Evolutionary conservation across 768 basidiomycete species (phyloP).

Genomic region (Asterophora lycoperdoides): DNA sequence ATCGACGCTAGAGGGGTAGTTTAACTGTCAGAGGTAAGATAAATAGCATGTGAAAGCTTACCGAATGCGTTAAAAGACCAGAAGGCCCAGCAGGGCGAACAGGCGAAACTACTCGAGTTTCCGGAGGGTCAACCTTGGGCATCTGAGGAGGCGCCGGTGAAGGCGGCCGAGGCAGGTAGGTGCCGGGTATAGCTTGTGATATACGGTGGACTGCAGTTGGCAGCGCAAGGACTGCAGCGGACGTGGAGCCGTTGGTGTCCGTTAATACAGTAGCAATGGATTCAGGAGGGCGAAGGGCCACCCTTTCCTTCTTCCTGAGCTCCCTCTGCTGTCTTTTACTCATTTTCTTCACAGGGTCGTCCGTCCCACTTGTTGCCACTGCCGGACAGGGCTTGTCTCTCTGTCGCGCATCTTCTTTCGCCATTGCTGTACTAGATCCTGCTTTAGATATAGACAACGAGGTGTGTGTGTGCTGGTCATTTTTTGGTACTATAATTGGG

Average conservation of each 20-base stretch:
- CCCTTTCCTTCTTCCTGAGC: background rate
- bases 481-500: background rate
- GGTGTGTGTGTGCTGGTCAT: background rate
- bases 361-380: background rate
- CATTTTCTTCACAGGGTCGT: background rate
- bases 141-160: background rate
- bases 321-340: slow-evolving; percentile 6
- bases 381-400: background rate
- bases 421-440: background rate
- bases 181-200: background rate
- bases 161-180: too few relatives aligned
- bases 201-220: background rate
- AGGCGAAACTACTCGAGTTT: background rate
- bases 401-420: background rate
- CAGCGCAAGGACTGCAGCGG: background rate
- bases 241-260: background rate
- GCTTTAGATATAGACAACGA: background rate
- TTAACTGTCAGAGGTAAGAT: background rate
- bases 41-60: background rate
- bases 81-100: background rate
- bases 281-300: background rate
- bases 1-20: slow-evolving; percentile 14
- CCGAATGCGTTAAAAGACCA: slow-evolving; percentile 2
- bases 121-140: background rate
- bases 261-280: background rate